These are phyloP conservation scores for Hypoxylon sp. DNA, from an alignment of 2,329 filamentous ascomycete species.

Conservation along the genomic window DNA sequence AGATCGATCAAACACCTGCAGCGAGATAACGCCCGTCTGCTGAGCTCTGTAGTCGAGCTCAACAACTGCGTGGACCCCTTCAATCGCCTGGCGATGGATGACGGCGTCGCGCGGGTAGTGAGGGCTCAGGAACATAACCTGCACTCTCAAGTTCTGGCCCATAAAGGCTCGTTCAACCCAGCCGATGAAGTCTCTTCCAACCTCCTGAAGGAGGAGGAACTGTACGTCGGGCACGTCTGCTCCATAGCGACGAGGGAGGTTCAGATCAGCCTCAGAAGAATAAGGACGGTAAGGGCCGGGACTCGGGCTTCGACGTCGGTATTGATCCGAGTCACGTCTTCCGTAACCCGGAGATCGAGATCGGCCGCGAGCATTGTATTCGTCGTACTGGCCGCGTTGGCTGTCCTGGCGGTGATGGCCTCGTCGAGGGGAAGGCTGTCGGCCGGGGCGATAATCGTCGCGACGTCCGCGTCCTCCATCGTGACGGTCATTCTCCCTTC, in stretches of 20 bases:
- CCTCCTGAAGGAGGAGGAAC: constrained; percentile 80
- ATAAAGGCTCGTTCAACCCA: constrained; percentile 84
- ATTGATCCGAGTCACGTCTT: constrained; percentile 57
- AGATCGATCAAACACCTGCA: constrained; percentile 86
- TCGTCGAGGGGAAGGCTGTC: constrained; percentile 40
- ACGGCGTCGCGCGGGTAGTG: constrained; percentile 79
- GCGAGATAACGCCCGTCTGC: constrained; percentile 73
- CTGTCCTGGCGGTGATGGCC: constrained; percentile 46
- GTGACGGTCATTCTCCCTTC: constrained; percentile 57
- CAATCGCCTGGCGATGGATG: constrained; percentile 84
- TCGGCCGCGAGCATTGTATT: constrained; percentile 61
- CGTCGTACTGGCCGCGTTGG: constrained; percentile 53
- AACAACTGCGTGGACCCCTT: constrained; percentile 87
- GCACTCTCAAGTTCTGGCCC: constrained; percentile 73
- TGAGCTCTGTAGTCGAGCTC: constrained; percentile 77
- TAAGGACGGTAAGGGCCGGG: constrained; percentile 69
- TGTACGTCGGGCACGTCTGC: constrained; percentile 88
- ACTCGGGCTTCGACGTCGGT: constrained; percentile 75
- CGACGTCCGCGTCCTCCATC: constrained; percentile 37
- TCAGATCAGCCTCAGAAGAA: constrained; percentile 64
- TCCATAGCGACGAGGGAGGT: constrained; percentile 76
- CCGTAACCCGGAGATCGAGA: constrained; percentile 70
- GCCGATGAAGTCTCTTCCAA: constrained; percentile 79
- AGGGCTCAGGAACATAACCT: constrained; percentile 81
- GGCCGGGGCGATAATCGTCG: constrained; percentile 41